A percentile compares a stretch with the other conserved stretches of the same genome.
These are phyloP conservation scores for Spinacia oleracea DNA, from an alignment of 179 eudicot genomes.

Conservation along the genomic window DNA sequence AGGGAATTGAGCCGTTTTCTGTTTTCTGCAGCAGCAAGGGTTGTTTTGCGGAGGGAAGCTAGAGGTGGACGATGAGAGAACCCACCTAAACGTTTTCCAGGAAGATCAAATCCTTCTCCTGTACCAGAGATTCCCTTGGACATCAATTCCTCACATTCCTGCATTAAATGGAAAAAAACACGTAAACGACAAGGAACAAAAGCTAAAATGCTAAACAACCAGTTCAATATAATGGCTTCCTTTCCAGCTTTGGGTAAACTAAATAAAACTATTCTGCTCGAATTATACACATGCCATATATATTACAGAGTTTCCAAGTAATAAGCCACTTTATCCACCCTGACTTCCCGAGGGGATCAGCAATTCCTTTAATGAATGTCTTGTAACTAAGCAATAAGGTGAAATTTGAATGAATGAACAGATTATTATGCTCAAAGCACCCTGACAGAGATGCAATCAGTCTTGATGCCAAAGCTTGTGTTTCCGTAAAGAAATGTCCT, in stretches of 20 bases:
- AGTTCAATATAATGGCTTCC: background rate
- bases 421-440: background rate
- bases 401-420: background rate
- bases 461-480: background rate
- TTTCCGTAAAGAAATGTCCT: background rate
- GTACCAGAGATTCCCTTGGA: conserved; percentile 71
- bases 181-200: background rate
- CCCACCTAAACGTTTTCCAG: conserved; percentile 86
- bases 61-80: conserved; percentile 60
- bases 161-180: background rate
- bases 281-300: background rate
- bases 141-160: conserved; percentile 94
- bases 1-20: conserved; percentile 54
- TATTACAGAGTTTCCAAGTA: background rate
- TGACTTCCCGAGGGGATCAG: background rate
- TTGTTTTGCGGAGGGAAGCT: conserved; percentile 61
- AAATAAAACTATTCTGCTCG: background rate
- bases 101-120: conserved; percentile 85
- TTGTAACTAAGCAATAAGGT: background rate
- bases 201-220: background rate
- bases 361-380: background rate
- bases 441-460: background rate
- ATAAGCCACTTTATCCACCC: background rate
- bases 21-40: conserved; percentile 74
- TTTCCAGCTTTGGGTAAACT: background rate